Evolutionary conservation across 768 basidiomycete species (phyloP), one percentile per base, ranked within the genome.

Genomic region (Harrya chromipes): DNA sequence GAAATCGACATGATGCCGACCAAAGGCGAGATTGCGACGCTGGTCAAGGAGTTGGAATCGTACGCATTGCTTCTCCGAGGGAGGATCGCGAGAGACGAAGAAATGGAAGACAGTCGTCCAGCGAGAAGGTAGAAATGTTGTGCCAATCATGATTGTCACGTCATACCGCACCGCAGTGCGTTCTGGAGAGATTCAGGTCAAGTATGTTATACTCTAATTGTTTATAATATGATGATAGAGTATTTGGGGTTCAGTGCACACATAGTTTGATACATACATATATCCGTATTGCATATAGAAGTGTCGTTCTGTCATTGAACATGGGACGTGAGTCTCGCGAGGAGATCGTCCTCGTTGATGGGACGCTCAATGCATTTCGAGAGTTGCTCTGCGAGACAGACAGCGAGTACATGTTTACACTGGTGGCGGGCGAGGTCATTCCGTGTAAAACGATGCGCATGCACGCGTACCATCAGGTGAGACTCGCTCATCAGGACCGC

Each of bases 391-490:
- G 85, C 85, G 13, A 92, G 69, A 13, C 74, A 69, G 12, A 78
- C 75, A 3, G 89, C 90, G 21, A 92, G 72, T 3, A 88, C 65
- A 63, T 92, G 90, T 63, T 92, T 91, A 61, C 90, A 92, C 90
- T 91, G 35, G 35, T 6, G 14, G 40, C n/a, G 43, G 14, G 40
- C n/a, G 42, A 20, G 43, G 50, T 16, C 38, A 29, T 24, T 21
- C 31, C 11, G 12, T 23, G 20, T 26, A 8, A 41, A 13, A 45
- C 12, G 29, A 29, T 12, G 29, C 5, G 29, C 40, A 33, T 14
- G 42, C 20, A 45, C 35, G 46, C 70, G 27, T 47, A 85, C 90
- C 85, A 86, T 83, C 17, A 82, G 59, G 60, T 88, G 81, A 2
- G 79, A 76, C 39, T 77, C 75, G 16, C 79, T 73, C 41, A 78